These are phyloP conservation scores for Whalleya microplaca DNA, from an alignment of 2,329 filamentous ascomycete species.

Conservation along the genomic window DNA sequence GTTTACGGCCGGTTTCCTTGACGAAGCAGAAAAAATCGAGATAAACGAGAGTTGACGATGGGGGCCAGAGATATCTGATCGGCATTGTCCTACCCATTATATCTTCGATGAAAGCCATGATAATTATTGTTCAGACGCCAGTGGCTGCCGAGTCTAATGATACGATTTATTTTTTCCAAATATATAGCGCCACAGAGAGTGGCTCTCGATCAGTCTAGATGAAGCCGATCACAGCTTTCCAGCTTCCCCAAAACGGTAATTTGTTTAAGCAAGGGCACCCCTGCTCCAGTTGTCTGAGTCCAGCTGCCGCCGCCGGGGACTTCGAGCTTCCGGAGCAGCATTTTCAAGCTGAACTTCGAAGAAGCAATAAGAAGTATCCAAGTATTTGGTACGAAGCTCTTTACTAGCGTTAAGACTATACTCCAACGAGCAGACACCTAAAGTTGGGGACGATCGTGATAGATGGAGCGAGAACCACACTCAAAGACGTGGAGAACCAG, in stretches of 20 bases:
- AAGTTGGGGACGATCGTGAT: not conserved
- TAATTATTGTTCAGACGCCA: conserved; percentile 9
- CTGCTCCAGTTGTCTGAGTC: not conserved
- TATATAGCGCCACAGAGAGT: not conserved
- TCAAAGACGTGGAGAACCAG: too few relatives aligned
- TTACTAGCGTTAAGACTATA: not conserved
- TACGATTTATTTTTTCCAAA: conserved; percentile 10
- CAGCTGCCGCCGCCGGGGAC: not conserved
- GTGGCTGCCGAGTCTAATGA: conserved; percentile 21
- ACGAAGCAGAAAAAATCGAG: not conserved
- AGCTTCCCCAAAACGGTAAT: not conserved
- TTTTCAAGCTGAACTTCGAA: not conserved
- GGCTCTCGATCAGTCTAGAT: not conserved
- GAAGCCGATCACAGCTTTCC: not conserved
- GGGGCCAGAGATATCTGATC: conserved; percentile 9
- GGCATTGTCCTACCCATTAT: conserved; percentile 19
- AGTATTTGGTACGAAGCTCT: not conserved
- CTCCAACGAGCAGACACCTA: not conserved
- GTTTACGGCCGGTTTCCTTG: not conserved
- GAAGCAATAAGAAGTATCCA: not conserved
- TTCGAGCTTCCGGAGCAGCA: not conserved
- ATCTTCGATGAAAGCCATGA: conserved; percentile 11
- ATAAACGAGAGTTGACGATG: conserved; percentile 10
- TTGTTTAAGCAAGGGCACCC: not conserved
- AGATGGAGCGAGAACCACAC: too few relatives aligned